Evolutionary conservation across 2,329 filamentous ascomycete genomes (phyloP).

Genomic region (Nemania sp.): DNA sequence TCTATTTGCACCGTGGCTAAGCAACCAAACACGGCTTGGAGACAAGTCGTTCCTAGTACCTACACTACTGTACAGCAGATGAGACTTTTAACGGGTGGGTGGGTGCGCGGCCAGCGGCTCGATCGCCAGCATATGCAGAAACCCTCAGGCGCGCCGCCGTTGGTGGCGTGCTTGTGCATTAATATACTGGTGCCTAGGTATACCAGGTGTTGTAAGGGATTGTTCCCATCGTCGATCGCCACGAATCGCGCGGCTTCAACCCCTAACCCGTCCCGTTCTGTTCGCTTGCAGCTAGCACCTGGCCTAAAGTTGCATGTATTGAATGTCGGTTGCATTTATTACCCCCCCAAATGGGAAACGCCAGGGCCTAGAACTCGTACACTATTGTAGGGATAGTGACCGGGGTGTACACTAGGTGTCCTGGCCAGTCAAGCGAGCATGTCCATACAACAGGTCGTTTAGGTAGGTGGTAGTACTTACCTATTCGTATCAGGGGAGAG

Average conservation of each 20-base stretch:
- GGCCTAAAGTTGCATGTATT: constrained; percentile 15
- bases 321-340: constrained; percentile 19
- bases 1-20: neutral
- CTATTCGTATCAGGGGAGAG: no score
- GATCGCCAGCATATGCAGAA: no score
- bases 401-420: neutral
- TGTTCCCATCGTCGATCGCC: neutral
- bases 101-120: neutral
- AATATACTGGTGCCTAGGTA: no score
- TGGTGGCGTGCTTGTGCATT: constrained; percentile 8
- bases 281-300: constrained; percentile 12
- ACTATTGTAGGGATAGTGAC: neutral
- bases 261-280: constrained; percentile 22
- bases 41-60: no score
- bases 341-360: constrained; percentile 9
- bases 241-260: constrained; percentile 1
- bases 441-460: neutral
- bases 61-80: no score
- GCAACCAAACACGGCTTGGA: neutral
- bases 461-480: neutral
- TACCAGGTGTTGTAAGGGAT: no score
- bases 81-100: neutral
- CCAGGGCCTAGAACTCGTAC: constrained; percentile 25
- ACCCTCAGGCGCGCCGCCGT: neutral
- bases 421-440: neutral